Percentiles rank a stretch among this genome's conserved stretches.
These are phyloP conservation scores for Trametes cubensis DNA, from an alignment of 768 basidiomycete species.

Conservation along the genomic window DNA sequence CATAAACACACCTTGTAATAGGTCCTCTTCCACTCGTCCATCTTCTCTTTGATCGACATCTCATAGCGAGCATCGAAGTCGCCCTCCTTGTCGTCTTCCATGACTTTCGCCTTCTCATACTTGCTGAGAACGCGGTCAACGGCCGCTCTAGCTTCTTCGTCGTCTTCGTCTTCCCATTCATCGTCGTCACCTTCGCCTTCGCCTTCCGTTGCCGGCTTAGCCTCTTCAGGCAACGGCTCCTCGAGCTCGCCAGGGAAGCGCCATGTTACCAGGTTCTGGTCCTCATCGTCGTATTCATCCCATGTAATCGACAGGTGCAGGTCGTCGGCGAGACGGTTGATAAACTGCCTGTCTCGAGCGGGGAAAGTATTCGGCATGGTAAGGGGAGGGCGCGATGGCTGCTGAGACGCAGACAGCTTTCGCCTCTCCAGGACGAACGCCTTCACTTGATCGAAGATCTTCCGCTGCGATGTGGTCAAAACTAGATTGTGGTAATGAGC, in stretches of 20 bases:
- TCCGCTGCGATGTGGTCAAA: conserved; percentile 72
- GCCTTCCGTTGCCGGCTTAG: conserved; percentile 39
- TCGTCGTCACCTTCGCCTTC: conserved; percentile 52
- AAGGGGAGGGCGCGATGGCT: conserved; percentile 39
- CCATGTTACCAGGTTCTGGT: conserved; percentile 75
- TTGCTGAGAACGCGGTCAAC: conserved; percentile 83
- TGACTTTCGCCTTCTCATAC: conserved; percentile 83
- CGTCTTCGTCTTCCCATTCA: conserved; percentile 57
- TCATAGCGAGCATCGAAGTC: conserved; percentile 83
- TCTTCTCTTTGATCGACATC: conserved; percentile 71
- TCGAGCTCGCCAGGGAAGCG: conserved; percentile 52
- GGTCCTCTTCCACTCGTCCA: conserved; percentile 88
- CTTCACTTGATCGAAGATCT: conserved; percentile 79
- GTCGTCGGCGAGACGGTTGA: conserved; percentile 73
- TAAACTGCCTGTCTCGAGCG: conserved; percentile 79
- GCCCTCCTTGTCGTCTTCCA: conserved; percentile 68
- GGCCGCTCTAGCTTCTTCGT: conserved; percentile 71
- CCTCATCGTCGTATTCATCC: conserved; percentile 91
- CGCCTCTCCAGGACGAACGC: conserved; percentile 62
- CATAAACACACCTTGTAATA: conserved; percentile 77
- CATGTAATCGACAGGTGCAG: conserved; percentile 81
- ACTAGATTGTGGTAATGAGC: conserved; percentile 42
- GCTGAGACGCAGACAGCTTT: conserved; percentile 34
- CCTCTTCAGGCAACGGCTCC: conserved; percentile 39
- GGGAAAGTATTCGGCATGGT: conserved; percentile 79